Conservation (phyloP, 352 stramenopile genomes). For the Pythium angustatum region DNA sequence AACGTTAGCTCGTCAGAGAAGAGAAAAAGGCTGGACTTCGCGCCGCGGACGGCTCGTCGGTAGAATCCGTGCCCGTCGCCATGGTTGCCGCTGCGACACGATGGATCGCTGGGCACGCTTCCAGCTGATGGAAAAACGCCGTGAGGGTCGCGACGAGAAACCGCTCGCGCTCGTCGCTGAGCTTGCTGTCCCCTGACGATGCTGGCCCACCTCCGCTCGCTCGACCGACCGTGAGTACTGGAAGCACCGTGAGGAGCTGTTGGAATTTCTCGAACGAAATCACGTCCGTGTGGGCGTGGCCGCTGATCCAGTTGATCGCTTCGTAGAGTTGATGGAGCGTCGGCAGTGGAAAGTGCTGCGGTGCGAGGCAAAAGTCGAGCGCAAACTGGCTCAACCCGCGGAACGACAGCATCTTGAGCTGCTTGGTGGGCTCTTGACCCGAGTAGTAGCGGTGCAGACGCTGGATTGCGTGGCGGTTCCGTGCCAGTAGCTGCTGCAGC, state of each 20-base stretch:
- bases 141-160: conserved; percentile 8
- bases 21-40: too few relatives aligned
- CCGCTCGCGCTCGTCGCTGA: conserved; percentile 8
- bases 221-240: conserved; percentile 10
- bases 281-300: conserved; percentile 58
- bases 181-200: neutral
- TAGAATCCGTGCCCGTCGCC: too few relatives aligned
- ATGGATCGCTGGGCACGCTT: conserved; percentile 14
- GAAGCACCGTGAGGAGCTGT: conserved; percentile 42
- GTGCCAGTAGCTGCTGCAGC: conserved; percentile 32
- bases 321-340: conserved; percentile 57
- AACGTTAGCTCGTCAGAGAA: too few relatives aligned
- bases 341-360: conserved; percentile 25
- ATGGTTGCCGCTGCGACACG: conserved; percentile 6
- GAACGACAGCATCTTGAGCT: conserved; percentile 63
- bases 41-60: too few relatives aligned
- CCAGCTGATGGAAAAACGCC: conserved; percentile 13
- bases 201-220: neutral
- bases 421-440: conserved; percentile 29
- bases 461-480: conserved; percentile 46
- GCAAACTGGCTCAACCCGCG: conserved; percentile 45
- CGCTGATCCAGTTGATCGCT: conserved; percentile 68
- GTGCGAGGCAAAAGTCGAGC: conserved; percentile 50
- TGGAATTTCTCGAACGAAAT: conserved; percentile 76
- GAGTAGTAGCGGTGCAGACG: conserved; percentile 61